Evolutionary conservation across 345 rosid species (phyloP), one percentile per base, ranked within the genome.

Genomic region (Nasturtium officinale): DNA sequence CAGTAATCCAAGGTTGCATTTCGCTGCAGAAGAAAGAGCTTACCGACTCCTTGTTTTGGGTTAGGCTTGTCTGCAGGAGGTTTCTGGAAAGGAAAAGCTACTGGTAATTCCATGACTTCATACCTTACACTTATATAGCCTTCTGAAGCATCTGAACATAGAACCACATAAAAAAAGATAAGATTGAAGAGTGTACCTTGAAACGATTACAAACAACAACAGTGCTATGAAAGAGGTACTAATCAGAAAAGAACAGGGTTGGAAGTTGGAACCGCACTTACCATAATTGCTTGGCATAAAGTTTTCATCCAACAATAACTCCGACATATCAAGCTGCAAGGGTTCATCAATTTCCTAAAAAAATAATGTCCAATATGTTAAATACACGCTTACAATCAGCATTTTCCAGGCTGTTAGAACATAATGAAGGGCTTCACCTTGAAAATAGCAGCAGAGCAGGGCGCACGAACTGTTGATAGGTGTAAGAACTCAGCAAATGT

Each of bases 41-140:
- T 77, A 95, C 99, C 99, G 5, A 91, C 82, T 85, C 99, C 98
- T 82, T 95, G 99, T 80, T 88, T 91, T 37, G 99, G 99, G 80
- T 91, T 95, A 17, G 99, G 99, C 79, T 89, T 95, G 82, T 90
- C 96, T 3, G 82, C 72, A 5, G 72, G 89, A 83, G 87, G 99
- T 79, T 88, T 95, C 79, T 88, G 97, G 78, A 83, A 87, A 75
- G 98, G 92, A 66, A 95, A 77, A 32, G 85, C 38, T 53, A 91
- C 77, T 1, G 99, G 97, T 45, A 86, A 73, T 72, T 95, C 99
- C 71, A 66, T 86, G 63, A 91, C 93, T 60, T 95, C 94, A 21
- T 91, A 95, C 64, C 91, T 82, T 9, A 91, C 96, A 60, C 87
- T 79, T 76, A 87, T 79, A 69, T 82, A 91, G 73, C 88, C 96